phyloP scores from a whole-genome alignment of 192 early-diverging fungal species.

The Coemansia sp. region DNA sequence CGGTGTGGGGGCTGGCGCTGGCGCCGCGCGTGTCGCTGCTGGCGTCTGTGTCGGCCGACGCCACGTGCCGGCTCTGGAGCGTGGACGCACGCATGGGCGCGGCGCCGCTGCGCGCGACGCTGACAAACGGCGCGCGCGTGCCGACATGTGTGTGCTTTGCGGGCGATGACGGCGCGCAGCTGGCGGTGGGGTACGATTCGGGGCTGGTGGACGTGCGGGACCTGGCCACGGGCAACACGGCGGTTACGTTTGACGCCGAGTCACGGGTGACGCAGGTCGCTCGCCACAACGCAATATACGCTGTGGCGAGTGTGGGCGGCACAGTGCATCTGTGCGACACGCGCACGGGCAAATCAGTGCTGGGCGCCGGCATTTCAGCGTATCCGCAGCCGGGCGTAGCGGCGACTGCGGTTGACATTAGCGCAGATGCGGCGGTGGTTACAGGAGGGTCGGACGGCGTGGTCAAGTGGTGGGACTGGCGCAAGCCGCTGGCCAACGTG shows the following conservation, averaged over 20 bases:
- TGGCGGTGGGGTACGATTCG: conserved; percentile 7
- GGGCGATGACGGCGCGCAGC: background rate
- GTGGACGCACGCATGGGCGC: background rate
- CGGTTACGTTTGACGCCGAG: background rate
- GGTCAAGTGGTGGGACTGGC: conserved; percentile 50
- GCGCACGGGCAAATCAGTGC: conserved; percentile 8
- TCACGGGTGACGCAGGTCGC: conserved; percentile 6
- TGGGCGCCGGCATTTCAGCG: background rate
- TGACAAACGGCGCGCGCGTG: background rate
- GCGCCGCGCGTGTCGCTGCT: conserved; percentile 11
- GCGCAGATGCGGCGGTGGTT: background rate
- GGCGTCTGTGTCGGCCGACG: conserved; percentile 45
- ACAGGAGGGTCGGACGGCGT: conserved; percentile 40
- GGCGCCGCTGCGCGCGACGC: conserved; percentile 1
- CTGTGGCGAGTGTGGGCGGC: conserved; percentile 18
- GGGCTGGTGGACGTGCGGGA: conserved; percentile 2
- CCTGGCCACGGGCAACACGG: background rate
- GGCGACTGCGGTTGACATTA: conserved; percentile 16
- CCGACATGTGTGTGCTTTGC: conserved; percentile 21
- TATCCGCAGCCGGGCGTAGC: conserved; percentile 3
- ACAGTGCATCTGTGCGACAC: conserved; percentile 22
- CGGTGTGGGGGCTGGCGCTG: conserved; percentile 48
- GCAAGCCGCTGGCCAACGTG: conserved; percentile 7
- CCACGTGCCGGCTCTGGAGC: conserved; percentile 33
- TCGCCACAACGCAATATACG: conserved; percentile 3